Evolutionary conservation across 495 filamentous ascomycete species (phyloP).

Genomic region (Lasiosphaeria hispida): DNA sequence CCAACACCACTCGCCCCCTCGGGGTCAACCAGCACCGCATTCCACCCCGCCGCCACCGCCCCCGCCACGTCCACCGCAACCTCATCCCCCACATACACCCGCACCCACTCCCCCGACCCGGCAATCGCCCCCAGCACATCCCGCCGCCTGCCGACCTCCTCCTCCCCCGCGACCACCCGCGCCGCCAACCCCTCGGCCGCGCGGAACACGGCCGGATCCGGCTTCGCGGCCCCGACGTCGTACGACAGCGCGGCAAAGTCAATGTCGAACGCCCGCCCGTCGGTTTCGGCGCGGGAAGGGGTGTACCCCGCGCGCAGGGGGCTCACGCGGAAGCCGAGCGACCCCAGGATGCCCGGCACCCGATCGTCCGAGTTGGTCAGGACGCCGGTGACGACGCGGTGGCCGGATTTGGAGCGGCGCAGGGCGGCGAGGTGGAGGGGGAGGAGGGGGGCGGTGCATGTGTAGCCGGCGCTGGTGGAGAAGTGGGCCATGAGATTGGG

Average conservation of each 20-base stretch:
- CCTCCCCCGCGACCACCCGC: background rate
- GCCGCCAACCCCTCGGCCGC: constrained; percentile 51
- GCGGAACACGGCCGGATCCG: constrained; percentile 60
- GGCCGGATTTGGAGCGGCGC: constrained; percentile 10
- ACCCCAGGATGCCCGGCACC: constrained; percentile 57
- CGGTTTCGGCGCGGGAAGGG: background rate
- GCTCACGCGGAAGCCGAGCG: constrained; percentile 59
- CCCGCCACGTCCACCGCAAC: constrained; percentile 59
- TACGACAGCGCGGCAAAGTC: constrained; percentile 71
- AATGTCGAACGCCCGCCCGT: constrained; percentile 44
- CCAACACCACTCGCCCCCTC: too few relatives aligned
- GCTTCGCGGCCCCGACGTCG: constrained; percentile 70
- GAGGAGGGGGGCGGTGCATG: constrained; percentile 51
- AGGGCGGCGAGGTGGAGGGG: constrained; percentile 51
- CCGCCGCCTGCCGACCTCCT: constrained; percentile 10
- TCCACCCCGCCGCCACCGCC: constrained; percentile 64
- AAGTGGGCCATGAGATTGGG: constrained; percentile 59
- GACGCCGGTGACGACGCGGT: constrained; percentile 56
- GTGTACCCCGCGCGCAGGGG: constrained; percentile 17
- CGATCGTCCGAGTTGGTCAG: constrained; percentile 79
- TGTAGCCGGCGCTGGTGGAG: constrained; percentile 60
- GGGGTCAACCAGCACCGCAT: constrained; percentile 39
- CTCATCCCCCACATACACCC: constrained; percentile 70
- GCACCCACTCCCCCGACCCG: constrained; percentile 34
- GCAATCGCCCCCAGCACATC: background rate